phyloP scores from a whole-genome alignment of 2,329 filamentous ascomycete genomes.

The Trichothecium sympodiale region DNA sequence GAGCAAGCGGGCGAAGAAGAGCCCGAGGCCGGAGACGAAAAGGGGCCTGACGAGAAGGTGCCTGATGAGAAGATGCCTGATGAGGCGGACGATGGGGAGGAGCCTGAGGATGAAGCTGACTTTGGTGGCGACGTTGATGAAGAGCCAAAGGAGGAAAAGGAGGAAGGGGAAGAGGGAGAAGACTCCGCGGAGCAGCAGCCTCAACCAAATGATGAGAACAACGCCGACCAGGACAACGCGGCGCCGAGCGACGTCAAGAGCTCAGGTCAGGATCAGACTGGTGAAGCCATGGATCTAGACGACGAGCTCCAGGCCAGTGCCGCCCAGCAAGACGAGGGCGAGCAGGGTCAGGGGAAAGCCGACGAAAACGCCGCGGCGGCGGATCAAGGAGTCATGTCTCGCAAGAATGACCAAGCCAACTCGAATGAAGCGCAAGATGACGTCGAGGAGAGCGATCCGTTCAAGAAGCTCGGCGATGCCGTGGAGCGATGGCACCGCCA shows the following conservation, averaged over 20 bases:
- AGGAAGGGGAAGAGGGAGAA: slow-evolving; percentile 44
- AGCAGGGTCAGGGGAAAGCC: slow-evolving; percentile 52
- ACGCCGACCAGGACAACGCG: slow-evolving; percentile 48
- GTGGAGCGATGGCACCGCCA: slow-evolving; percentile 88
- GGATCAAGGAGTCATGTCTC: slow-evolving; percentile 47
- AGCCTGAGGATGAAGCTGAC: slow-evolving; percentile 38
- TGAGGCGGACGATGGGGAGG: slow-evolving; percentile 35
- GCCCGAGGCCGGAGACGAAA: slow-evolving; percentile 20
- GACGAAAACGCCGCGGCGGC: slow-evolving; percentile 52
- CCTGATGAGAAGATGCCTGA: slow-evolving; percentile 41
- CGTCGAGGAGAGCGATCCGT: slow-evolving; percentile 54
- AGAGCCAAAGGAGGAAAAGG: slow-evolving; percentile 28
- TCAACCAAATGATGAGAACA: slow-evolving; percentile 33
- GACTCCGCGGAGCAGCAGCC: slow-evolving; percentile 24
- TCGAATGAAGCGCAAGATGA: slow-evolving; percentile 1
- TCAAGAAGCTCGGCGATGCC: slow-evolving; percentile 89
- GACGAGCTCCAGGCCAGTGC: slow-evolving; percentile 48
- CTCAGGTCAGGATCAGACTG: slow-evolving; percentile 53
- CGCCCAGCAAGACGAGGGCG: slow-evolving; percentile 55
- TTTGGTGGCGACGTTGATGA: slow-evolving; percentile 29
- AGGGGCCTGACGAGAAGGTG: slow-evolving; percentile 22
- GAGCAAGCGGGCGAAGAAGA: slow-evolving; percentile 38
- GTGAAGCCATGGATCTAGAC: slow-evolving; percentile 51
- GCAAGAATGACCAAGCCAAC: slow-evolving; percentile 28
- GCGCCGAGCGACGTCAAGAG: slow-evolving; percentile 53